A percentile compares a stretch with the other conserved stretches of the same genome.
These are phyloP conservation scores for Magnusiomyces tetraspermus DNA, from an alignment of 1,139 yeast genomes.

Conservation along the genomic window DNA sequence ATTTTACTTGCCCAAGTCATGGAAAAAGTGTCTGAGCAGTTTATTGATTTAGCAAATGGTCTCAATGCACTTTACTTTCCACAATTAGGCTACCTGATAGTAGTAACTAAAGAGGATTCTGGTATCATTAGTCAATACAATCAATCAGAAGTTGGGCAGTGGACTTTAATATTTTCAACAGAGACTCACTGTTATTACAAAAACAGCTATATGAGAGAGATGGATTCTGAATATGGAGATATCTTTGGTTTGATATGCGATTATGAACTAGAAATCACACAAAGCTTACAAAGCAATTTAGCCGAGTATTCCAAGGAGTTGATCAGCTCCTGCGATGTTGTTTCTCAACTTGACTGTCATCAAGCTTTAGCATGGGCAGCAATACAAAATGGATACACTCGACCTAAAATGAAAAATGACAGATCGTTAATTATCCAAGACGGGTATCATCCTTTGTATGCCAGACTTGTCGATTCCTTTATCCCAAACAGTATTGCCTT, in stretches of 20 bases:
- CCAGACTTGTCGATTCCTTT: constrained; percentile 31
- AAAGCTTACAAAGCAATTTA: constrained; percentile 30
- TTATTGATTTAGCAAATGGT: constrained; percentile 15
- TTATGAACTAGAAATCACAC: constrained; percentile 37
- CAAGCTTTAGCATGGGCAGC: constrained; percentile 35
- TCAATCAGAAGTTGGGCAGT: constrained; percentile 18
- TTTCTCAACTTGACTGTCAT: constrained; percentile 36
- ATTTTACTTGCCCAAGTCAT: constrained; percentile 28
- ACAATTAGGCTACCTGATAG: constrained; percentile 38
- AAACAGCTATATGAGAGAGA: constrained; percentile 25
- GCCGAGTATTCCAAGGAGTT: constrained; percentile 20
- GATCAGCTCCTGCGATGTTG: constrained; percentile 17
- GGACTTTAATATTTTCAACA: constrained; percentile 38
- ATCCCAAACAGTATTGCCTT: constrained; percentile 34
- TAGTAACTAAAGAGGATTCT: constrained; percentile 13
- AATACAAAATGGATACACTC: constrained; percentile 27
- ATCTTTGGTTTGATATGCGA: constrained; percentile 34
- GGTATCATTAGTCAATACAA: constrained; percentile 19
- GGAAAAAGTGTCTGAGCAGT: constrained; percentile 14
- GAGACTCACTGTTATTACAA: constrained; percentile 34
- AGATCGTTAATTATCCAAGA: constrained; percentile 23
- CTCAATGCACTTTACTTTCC: constrained; percentile 39
- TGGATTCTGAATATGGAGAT: constrained; percentile 38
- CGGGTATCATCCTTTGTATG: constrained; percentile 39
- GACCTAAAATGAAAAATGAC: constrained; percentile 34